Percentiles rank a stretch among this genome's conserved stretches.
Conservation (phyloP, 31 red algal genomes). For the Odonthalia washingtoniensis region DNA sequence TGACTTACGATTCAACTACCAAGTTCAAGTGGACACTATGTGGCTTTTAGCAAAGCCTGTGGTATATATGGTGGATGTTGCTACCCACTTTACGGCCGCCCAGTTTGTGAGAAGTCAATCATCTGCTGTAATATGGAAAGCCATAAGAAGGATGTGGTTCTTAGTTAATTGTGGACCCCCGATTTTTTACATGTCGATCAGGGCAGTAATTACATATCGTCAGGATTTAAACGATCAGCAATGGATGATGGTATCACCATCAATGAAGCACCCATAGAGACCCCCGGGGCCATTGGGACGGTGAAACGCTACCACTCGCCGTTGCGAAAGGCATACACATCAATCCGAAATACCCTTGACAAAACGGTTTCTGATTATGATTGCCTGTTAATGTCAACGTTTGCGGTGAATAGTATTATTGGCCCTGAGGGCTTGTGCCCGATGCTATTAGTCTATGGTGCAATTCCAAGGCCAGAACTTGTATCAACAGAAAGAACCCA, state of each 20-base stretch:
- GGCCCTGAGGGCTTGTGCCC: conserved; percentile 39
- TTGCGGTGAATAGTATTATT: conserved; percentile 20
- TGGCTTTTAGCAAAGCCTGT: conserved; percentile 26
- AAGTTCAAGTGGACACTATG: conserved; percentile 32
- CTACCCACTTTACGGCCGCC: conserved; percentile 30
- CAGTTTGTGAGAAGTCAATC: conserved; percentile 25
- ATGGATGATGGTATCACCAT: not conserved
- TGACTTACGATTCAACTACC: conserved; percentile 35
- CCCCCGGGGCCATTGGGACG: conserved; percentile 17
- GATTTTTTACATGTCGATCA: conserved; percentile 47
- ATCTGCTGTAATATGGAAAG: conserved; percentile 13
- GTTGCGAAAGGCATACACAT: conserved; percentile 9
- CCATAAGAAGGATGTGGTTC: conserved; percentile 20
- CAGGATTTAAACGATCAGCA: conserved; percentile 16
- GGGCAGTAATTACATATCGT: conserved; percentile 38
- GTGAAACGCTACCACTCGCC: conserved; percentile 33
- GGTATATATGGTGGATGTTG: conserved; percentile 36
- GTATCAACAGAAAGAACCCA: too few species aligned
- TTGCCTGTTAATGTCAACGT: conserved; percentile 19
- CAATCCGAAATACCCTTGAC: conserved; percentile 3
- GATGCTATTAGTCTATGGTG: too few species aligned
- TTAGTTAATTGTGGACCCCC: conserved; percentile 2
- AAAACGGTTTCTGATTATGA: not conserved
- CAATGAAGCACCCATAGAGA: conserved; percentile 20
- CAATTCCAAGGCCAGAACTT: too few species aligned